Evolutionary conservation across 441 rosid genomes (phyloP), one percentile per base, ranked within the genome.

Genomic region (Erysimum pusillum): DNA sequence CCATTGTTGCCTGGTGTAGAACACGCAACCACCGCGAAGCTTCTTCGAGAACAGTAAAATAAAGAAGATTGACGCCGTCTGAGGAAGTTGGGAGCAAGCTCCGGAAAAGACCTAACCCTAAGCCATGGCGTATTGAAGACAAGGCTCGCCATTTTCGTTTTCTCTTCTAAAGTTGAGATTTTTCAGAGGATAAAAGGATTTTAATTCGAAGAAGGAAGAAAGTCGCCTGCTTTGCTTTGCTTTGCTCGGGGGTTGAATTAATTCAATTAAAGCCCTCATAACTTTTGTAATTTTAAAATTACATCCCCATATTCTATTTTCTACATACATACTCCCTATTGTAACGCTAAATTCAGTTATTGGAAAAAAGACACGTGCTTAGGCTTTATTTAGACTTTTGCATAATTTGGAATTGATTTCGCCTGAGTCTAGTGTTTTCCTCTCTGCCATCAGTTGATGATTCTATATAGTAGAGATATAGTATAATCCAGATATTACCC

Each of bases 11-110:
- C 10, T 0, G 84, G 17, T 8, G 87, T 67, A 10, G 83, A 71
- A 48, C 83, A 81, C 4, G 93, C 87, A 14, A 85, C 85, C 60
- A 85, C 86, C 0, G 92, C 79, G 76, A 86, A 84, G 71, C 78
- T 46, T 66, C 89, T 76, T n/a, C 84, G 75, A 5, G 48, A 60
- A 53, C 57, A 56, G 46, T 35, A 63, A 4, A 61, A 63, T 22
- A 58, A 41, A 46, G 77, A 69, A 9, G 71, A 73, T 46, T 51
- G 70, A 60, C 67, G 75, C 0, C 80, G 68, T 18, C 80, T 71
- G 45, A 82, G 56, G 38, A 82, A 18, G 1, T 85, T 64, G 2
- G 85, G 81, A 6, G 79, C 68, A 32, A 82, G 48, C 49, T 83
- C 86, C 31, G 89, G 87, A n/a, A 83, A 17, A 0, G 74, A 72